These are phyloP conservation scores for Boletus bicolor DNA, from an alignment of 768 basidiomycete species.

Conservation along the genomic window DNA sequence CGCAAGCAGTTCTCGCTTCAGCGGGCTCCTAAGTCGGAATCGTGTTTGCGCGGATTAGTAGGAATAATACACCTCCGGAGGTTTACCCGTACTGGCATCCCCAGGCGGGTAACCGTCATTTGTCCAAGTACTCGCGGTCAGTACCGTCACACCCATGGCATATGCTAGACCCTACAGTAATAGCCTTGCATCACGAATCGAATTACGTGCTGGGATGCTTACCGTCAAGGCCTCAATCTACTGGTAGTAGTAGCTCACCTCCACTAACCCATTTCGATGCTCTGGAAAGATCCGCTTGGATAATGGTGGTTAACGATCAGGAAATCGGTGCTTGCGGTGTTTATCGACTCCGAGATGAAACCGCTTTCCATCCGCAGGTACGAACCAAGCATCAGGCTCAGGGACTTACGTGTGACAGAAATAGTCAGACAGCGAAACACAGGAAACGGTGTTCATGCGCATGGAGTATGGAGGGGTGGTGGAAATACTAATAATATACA, in stretches of 20 bases:
- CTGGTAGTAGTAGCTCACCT: background rate
- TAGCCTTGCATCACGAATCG: too few relatives aligned
- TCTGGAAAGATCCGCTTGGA: background rate
- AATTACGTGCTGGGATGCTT: background rate
- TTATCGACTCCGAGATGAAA: background rate
- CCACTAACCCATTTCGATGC: background rate
- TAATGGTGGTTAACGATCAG: background rate
- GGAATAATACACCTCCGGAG: too few relatives aligned
- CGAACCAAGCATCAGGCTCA: background rate
- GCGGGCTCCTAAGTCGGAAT: too few relatives aligned
- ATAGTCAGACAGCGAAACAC: background rate
- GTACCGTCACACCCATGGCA: too few relatives aligned
- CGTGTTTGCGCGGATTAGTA: too few relatives aligned
- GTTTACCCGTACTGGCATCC: too few relatives aligned
- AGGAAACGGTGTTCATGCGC: background rate
- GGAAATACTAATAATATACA: slow-evolving; percentile 30
- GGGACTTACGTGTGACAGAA: too few relatives aligned
- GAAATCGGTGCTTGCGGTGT: slow-evolving; percentile 1
- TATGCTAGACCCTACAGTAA: too few relatives aligned
- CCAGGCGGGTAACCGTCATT: too few relatives aligned
- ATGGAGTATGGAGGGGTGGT: background rate
- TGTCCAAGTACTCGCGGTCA: too few relatives aligned
- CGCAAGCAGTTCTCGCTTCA: too few relatives aligned
- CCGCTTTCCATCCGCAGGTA: slow-evolving; percentile 2
- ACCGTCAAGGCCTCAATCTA: background rate